Evolutionary conservation across 2,329 filamentous ascomycete species (phyloP), one percentile per base, ranked within the genome.

Genomic region (Stylonectria norvegica): DNA sequence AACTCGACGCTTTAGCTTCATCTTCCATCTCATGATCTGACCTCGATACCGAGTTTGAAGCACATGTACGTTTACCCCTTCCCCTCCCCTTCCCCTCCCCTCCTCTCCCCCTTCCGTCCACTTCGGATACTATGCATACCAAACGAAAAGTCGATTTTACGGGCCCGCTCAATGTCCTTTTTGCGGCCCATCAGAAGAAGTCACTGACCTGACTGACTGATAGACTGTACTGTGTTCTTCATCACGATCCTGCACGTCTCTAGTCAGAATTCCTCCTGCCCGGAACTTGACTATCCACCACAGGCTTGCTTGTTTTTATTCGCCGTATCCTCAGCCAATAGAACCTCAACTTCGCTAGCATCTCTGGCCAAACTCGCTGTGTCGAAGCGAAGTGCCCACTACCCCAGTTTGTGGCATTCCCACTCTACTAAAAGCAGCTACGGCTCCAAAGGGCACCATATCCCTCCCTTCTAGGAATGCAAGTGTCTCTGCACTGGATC

Each of bases 401-500:
- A 52, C 49, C 46, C 51, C 47, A 38, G 42, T 51, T 51, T 45
- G 43, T 54, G 42, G 33, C 33, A 41, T 38, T 23, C 42, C 38
- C 37, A 36, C 37, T 32, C 34, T 15, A 22, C 38, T 20, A 50
- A 39, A 47, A 47, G 42, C 39, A 41, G 41, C 16, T 32, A 28
- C 27, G 40, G 30, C 45, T 46, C 29, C 18, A 47, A 56, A 55
- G 51, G 55, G 52, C 49, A 57, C 54, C 46, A 36, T 42, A 52
- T 52, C 47, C 52, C 41, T 55, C 57, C 56, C 52, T 56, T 58
- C 44, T 53, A 62, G 63, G 63, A 66, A 66, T 66, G 61, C 53
- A 32, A 64, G 47, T 65, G 63, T 61, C 60, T 65, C 53, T 62
- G 43, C 34, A 48, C 47, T 63, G 61, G 57, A 64, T 65, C 53